These are phyloP conservation scores for Rhazya stricta DNA, from an alignment of 257 asterid species.

Conservation along the genomic window DNA sequence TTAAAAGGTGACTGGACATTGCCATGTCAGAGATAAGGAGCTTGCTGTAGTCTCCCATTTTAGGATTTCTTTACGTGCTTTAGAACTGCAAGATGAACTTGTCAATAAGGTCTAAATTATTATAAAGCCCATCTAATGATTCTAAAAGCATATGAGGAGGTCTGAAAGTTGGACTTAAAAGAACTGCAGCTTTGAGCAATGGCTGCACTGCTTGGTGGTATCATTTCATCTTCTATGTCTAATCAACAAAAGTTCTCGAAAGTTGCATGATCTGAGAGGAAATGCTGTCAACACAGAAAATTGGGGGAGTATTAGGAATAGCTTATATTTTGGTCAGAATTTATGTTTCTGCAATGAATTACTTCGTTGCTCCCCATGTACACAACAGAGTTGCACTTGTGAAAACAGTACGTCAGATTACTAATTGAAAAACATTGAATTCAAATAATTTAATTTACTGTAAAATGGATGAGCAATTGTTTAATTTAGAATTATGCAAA, in stretches of 20 bases:
- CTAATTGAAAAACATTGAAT: conserved; percentile 5
- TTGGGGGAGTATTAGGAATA: conserved; percentile 9
- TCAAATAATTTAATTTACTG: neutral
- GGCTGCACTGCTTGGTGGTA: neutral
- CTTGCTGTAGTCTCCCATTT: neutral
- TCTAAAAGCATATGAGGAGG: neutral
- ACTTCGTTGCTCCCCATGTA: conserved; percentile 26
- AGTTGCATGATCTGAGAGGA: conserved; percentile 1
- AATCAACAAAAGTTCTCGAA: neutral
- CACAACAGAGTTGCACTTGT: conserved; percentile 27
- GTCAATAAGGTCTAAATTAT: no score
- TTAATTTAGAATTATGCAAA: neutral
- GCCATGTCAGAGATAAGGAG: neutral
- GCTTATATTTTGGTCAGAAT: neutral
- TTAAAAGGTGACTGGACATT: neutral
- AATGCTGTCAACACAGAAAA: conserved; percentile 6
- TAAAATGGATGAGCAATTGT: neutral
- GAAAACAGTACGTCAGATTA: conserved; percentile 13
- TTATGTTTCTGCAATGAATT: conserved; percentile 17
- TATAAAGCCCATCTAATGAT: neutral
- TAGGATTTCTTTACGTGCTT: neutral
- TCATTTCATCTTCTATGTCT: conserved; percentile 10
- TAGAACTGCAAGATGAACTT: neutral
- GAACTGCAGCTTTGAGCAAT: conserved; percentile 12
- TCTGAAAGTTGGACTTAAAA: neutral